A percentile compares a stretch with the other conserved stretches of the same genome.
Conservation (phyloP, 2,329 filamentous ascomycete species). For the Colletotrichum australisinense region DNA sequence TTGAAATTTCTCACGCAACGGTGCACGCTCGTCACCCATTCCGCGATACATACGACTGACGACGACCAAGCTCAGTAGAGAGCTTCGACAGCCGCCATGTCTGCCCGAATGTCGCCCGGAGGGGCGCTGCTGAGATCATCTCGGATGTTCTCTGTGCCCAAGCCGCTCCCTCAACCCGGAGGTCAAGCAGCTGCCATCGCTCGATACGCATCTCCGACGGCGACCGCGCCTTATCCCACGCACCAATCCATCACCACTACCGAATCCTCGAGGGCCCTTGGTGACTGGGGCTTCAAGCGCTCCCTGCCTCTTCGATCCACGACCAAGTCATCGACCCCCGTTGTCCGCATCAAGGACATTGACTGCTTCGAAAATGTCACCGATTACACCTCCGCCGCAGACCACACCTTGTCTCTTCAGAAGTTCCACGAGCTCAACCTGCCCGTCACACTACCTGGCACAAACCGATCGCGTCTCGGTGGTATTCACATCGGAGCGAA, state of each 20-base stretch:
- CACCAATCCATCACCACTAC: conserved; percentile 86
- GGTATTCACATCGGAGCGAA: conserved; percentile 43
- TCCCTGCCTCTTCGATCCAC: conserved; percentile 83
- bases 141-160: conserved; percentile 88
- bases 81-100: conserved; percentile 36
- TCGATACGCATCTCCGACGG: conserved; percentile 70
- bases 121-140: conserved; percentile 83
- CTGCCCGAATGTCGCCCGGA: conserved; percentile 64
- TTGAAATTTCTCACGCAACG: conserved; percentile 36
- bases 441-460: conserved; percentile 69
- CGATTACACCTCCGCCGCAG: conserved; percentile 85
- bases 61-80: conserved; percentile 35
- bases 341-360: conserved; percentile 80
- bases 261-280: conserved; percentile 75
- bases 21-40: background rate
- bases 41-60: conserved; percentile 19
- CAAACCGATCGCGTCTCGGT: conserved; percentile 26
- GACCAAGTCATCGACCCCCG: conserved; percentile 76
- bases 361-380: conserved; percentile 91
- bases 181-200: conserved; percentile 59
- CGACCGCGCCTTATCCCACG: conserved; percentile 83
- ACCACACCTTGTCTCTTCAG: conserved; percentile 82
- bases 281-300: conserved; percentile 95
- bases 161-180: conserved; percentile 74
- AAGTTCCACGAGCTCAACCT: conserved; percentile 90